Evolutionary conservation across 176 grass and related monocot species (phyloP), one percentile per base, ranked within the genome.

Genomic region (Typha latifolia): DNA sequence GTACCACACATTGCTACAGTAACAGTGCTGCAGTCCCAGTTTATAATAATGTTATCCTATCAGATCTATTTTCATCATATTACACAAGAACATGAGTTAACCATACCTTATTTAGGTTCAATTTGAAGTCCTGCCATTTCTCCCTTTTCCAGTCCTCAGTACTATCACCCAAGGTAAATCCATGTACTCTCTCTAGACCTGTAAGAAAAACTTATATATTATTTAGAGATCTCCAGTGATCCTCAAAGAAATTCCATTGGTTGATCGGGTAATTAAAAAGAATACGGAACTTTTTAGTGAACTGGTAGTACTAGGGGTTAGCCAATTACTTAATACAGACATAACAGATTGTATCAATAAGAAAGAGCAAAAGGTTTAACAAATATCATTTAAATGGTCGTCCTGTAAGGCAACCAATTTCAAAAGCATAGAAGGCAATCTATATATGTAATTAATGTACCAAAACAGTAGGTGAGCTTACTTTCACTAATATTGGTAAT

Each of bases 151-250:
- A 97, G 49, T 92, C 88, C 20, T 78, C 16, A 22, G 83, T 86
- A 69, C 93, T 90, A 82, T 92, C 93, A 69, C 93, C 93, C 52
- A 97, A 79, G n/a, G 77, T 77, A 74, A 97, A 97, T 82, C 85
- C 81, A 80, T 92, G 82, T 68, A 97, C 66, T 77, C 85, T 84
- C 75, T 90, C 85, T 73, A 97, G 72, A 70, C 80, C 93, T 97
- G 85, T 24, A 82, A 49, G n/a, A 51, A 71, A 62, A 62, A 21
- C 37, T 6, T 24, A 83, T 32, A 49, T 68, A 68, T 49, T 72
- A 48, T 67, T 68, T 23, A 24, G 50, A 74, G n/a, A 56, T 31
- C 32, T 74, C 49, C 27, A 68, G 14, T 5, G n/a, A 47, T 4
- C 0, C 15, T 48, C 4, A 47, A 19, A 19, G 26, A 47, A 47